Evolutionary conservation across 257 asterid genomes (phyloP).

Genomic region (Rubia yunnanensis): DNA sequence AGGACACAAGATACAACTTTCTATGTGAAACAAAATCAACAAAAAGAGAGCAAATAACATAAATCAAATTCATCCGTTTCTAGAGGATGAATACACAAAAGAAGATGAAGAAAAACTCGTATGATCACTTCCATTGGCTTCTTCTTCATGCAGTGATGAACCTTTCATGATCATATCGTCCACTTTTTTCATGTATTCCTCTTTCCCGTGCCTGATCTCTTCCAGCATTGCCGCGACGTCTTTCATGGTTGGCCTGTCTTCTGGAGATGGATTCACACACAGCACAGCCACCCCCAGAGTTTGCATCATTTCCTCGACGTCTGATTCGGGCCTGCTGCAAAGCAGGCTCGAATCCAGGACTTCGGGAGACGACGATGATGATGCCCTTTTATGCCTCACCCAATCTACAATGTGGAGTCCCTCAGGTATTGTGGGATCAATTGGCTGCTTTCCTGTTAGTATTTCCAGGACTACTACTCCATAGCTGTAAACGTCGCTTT

Average conservation of each 20-base stretch:
- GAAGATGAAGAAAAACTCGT: constrained; percentile 74
- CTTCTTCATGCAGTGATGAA: constrained; percentile 36
- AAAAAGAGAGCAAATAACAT: not conserved
- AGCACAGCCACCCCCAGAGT: constrained; percentile 79
- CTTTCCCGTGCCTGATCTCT: constrained; percentile 62
- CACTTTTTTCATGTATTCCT: constrained; percentile 31
- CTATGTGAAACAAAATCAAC: not conserved
- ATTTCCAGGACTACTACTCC: constrained; percentile 83
- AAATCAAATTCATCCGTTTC: not conserved
- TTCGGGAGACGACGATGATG: constrained; percentile 14
- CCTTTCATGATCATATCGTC: constrained; percentile 36
- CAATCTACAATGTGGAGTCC: constrained; percentile 81
- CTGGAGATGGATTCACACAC: constrained; percentile 59
- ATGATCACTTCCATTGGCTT: constrained; percentile 37
- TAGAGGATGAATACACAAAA: constrained; percentile 48
- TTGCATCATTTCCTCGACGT: constrained; percentile 70
- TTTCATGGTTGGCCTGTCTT: constrained; percentile 77
- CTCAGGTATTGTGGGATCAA: constrained; percentile 74
- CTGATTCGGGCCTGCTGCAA: constrained; percentile 38
- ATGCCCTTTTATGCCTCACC: constrained; percentile 41
- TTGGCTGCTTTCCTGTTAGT: constrained; percentile 69
- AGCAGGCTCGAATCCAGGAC: constrained; percentile 40
- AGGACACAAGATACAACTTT: not conserved
- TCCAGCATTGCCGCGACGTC: constrained; percentile 74
- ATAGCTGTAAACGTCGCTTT: constrained; percentile 75